Conservation (phyloP, 257 asterid genomes). For the Lithospermum erythrorhizon region DNA sequence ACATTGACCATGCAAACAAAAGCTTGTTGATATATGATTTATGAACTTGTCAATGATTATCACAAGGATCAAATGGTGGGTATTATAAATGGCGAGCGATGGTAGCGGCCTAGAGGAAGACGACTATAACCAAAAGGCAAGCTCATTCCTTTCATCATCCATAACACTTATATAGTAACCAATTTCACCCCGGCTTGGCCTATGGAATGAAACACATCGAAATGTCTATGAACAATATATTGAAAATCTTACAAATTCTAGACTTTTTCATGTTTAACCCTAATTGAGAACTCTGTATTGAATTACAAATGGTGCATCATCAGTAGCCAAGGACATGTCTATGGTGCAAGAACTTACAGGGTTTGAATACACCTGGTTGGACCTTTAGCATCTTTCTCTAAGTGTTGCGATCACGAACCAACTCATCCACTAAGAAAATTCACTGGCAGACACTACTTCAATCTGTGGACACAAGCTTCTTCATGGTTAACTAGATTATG, state of each 20-base stretch:
- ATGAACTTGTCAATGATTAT: too few species aligned
- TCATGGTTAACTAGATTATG: not conserved
- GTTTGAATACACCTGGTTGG: not conserved
- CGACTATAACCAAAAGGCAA: too few species aligned
- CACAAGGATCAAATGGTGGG: too few species aligned
- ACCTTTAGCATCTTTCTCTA: not conserved
- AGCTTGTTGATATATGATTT: too few species aligned
- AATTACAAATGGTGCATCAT: too few species aligned
- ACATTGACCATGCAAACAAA: too few species aligned
- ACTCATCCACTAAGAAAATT: not conserved
- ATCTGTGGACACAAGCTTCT: not conserved
- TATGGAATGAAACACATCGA: not conserved
- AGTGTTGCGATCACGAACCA: not conserved
- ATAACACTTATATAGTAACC: not conserved
- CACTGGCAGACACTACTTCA: not conserved
- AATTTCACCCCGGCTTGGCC: not conserved
- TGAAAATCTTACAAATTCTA: too few species aligned
- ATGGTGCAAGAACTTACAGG: not conserved
- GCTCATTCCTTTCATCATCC: too few species aligned
- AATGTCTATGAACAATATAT: not conserved
- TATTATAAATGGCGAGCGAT: too few species aligned
- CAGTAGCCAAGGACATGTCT: too few species aligned
- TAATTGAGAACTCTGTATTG: not conserved
- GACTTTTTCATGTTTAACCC: too few species aligned
- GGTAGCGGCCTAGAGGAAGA: too few species aligned